Evolutionary conservation across 225 moss, liverwort and hornwort genomes (phyloP), one percentile per base, ranked within the genome.

Genomic region (Antitrichia curtipendula): DNA sequence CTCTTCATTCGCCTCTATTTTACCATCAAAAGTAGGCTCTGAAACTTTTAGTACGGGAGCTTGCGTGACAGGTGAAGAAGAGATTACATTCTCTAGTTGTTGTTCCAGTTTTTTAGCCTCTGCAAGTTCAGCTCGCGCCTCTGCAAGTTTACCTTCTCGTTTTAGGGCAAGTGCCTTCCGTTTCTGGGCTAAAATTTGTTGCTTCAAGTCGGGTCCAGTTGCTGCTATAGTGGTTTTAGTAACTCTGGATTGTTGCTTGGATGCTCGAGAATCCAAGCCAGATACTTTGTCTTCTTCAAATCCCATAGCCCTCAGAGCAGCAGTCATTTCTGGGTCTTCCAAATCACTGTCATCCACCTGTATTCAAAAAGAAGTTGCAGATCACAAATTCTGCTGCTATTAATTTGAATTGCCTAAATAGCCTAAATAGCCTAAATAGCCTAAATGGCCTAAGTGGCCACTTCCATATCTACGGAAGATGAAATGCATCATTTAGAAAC

Each of bases 291-390:
- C 94, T 41, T 94, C 92, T 90, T 90, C 88, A 82, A 88, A 94
- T 40, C 94, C 94, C 95, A 98, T 98, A 82, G 96, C 96, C 90
- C 89, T 95, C 54, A 98, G 88, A 88, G 93, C 96, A 91, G 96
- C 96, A 89, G 93, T 91, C 90, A 98, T 96, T 78, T 96, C 96
- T 50, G 98, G 98, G 91, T 98, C 96, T 65, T 90, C 86, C 92
- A 97, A 91, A 86, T 98, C 98, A 82, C 90, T 91, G 34, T 98
- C 96, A 87, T 95, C 93, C 82, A 98, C 98, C 90, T 94, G 91
- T 72, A 77, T 88, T 91, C 75, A 82, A 79, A 95, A 89, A 89
- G 81, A 28, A 70, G 27, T 68, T 84, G 41, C 86, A 82, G 40
- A 78, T 81, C 79, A 91, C 47, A 87, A 80, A 50, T 16, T 59